Percentiles rank a stretch among this genome's conserved stretches.
These are phyloP conservation scores for Pluteus cervinus DNA, from an alignment of 768 basidiomycete species.

Conservation along the genomic window DNA sequence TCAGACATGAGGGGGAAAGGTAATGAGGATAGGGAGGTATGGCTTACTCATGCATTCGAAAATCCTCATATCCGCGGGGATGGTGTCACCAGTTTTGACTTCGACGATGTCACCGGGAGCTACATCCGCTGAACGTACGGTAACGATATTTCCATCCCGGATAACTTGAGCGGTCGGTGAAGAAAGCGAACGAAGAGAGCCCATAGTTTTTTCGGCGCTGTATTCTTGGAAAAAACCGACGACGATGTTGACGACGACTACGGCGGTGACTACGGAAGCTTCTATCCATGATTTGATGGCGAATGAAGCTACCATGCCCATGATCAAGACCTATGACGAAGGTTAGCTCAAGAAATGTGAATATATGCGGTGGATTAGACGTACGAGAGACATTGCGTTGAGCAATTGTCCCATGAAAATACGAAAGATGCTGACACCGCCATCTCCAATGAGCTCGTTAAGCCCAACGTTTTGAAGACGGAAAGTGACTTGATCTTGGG, in stretches of 20 bases:
- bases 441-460: no score
- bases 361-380: neutral
- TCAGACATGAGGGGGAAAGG: slow-evolving; percentile 22
- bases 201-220: slow-evolving; percentile 44
- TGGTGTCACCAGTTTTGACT: slow-evolving; percentile 34
- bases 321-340: slow-evolving; percentile 35
- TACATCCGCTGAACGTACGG: slow-evolving; percentile 35
- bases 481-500: no score
- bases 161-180: slow-evolving; percentile 41
- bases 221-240: slow-evolving; percentile 45
- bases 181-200: slow-evolving; percentile 39
- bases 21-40: neutral
- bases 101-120: slow-evolving; percentile 36
- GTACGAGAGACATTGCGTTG: neutral
- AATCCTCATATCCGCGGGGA: slow-evolving; percentile 32
- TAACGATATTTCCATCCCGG: slow-evolving; percentile 32
- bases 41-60: slow-evolving; percentile 13
- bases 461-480: no score
- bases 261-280: slow-evolving; percentile 43
- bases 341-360: neutral
- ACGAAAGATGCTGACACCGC: no score
- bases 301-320: slow-evolving; percentile 32
- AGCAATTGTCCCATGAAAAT: slow-evolving; percentile 2
- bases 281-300: slow-evolving; percentile 48
- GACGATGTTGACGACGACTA: slow-evolving; percentile 33